Base-by-base conservation (phyloP, 306 rosid species). In the Lupinus albus region DNA sequence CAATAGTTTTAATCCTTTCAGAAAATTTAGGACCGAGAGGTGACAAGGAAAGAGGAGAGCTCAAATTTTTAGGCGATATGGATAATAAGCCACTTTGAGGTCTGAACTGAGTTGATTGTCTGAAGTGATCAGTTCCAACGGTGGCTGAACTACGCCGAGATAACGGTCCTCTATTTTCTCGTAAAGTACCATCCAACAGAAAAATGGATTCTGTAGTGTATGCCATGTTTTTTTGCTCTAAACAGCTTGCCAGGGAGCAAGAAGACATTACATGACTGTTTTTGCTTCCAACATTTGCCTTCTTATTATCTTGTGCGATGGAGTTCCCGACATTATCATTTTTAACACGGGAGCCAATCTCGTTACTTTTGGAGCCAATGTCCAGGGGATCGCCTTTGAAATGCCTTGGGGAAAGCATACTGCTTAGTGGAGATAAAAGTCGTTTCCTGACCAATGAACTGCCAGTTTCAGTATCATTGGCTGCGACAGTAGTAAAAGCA, bases 1-100 rank as follows among this genome's bases (percentile, higher is more conserved):
- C 79, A 51, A 80, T 57, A 63, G 70, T 55, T 76, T 72, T 79
- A 69, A 84, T 67, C 73, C 93, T 88, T 75, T 84, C 98, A 11
- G 93, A 80, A 49, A 82, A 76, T 77, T 73, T 93, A 39, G 92
- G 96, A 61, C 99, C 97, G 57, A 93, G 96, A 64, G 99, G 97
- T 17, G 99, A 93, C 74, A 90, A 61, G 20, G 90, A 88, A 70
- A 83, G 89, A 17, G 87, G 86, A 51, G 87, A 78, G 78, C 64
- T 74, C 74, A 61, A 71, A 25, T 17, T 70, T 53, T 73, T 78
- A 16, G 86, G 86, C 25, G 88, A 83, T 50, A 68, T 30, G 4
- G 80, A 64, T 75, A 77, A 58, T 45, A 70, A 60, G 54, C 82
- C 79, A 50, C 80, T 77, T 38, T 64, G 84, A 55, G 81, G 18